Percentiles rank a stretch among this genome's conserved stretches.
Conservation (phyloP, 106 monocot genomes). For the Posidonia australis region DNA sequence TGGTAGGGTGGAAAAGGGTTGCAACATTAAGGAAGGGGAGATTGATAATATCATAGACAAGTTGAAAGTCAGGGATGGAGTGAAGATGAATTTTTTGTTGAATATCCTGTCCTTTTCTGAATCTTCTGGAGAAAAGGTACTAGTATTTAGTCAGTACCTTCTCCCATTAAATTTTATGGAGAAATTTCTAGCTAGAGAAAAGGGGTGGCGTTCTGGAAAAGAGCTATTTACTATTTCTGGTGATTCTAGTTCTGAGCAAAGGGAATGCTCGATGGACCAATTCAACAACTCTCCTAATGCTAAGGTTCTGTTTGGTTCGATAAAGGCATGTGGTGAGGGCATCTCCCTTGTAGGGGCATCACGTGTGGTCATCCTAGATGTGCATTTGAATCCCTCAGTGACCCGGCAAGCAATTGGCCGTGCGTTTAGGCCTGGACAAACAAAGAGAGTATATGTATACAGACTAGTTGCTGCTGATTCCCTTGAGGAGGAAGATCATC, state of each 20-base stretch:
- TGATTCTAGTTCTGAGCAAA: slow-evolving; percentile 58
- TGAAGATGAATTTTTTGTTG: slow-evolving; percentile 72
- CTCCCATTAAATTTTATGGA: slow-evolving; percentile 87
- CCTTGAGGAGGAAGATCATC: slow-evolving; percentile 57
- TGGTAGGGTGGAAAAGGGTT: slow-evolving; percentile 29
- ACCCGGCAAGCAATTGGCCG: slow-evolving; percentile 91
- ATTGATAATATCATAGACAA: slow-evolving; percentile 6
- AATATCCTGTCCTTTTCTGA: slow-evolving; percentile 50
- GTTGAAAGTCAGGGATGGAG: slow-evolving; percentile 47
- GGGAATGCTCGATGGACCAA: slow-evolving; percentile 69
- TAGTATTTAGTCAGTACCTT: slow-evolving; percentile 83
- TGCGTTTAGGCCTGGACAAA: slow-evolving; percentile 81
- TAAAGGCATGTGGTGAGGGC: slow-evolving; percentile 96
- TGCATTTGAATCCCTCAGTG: slow-evolving; percentile 87
- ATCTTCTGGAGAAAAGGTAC: slow-evolving; percentile 58
- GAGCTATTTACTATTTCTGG: slow-evolving; percentile 83
- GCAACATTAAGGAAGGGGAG: slow-evolving; percentile 19
- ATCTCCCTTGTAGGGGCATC: slow-evolving; percentile 91
- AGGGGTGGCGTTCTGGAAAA: slow-evolving; percentile 70
- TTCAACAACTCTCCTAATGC: slow-evolving; percentile 79
- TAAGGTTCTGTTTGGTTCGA: slow-evolving; percentile 81
- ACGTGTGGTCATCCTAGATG: slow-evolving; percentile 70
- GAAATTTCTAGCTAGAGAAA: slow-evolving; percentile 28
- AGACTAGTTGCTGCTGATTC: slow-evolving; percentile 75
- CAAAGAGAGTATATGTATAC: slow-evolving; percentile 58